Evolutionary conservation across 108 stramenopile genomes (phyloP), one percentile per base, ranked within the genome.

Genomic region (Nitzschia palea): DNA sequence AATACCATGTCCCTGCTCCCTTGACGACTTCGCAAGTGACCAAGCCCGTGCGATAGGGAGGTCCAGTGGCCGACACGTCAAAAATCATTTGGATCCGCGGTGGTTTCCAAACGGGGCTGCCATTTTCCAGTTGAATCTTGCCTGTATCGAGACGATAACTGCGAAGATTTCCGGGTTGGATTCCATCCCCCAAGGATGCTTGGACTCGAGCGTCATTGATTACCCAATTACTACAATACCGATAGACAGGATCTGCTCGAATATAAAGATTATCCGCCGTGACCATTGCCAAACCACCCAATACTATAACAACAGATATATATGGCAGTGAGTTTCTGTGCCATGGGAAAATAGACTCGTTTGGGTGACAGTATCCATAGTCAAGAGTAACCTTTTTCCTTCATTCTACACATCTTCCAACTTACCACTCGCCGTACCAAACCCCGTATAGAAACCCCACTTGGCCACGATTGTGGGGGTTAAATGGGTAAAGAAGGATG

Each of bases 21-120:
- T 77, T 77, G 63, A 60, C 54, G 2, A 70, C 76, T 47, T 77
- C 76, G 18, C 70, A 71, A 22, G 76, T 77, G 14, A 77, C 76
- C 6, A 77, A 32, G 20, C 76, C 76, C 12, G 76, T 77, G 14
- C 76, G 58, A 28, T 72, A 77, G 3, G 76, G 76, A 29, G 76
- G 76, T 26, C 70, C 76, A 2, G 51, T 59, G 22, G 69, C 75
- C n/a, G 44, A 40, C 12, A 77, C 65, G 45, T 72, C 70, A 67
- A 77, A 77, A 15, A 77, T 66, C 70, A 77, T 71, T 51, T 76
- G 76, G 48, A 76, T 76, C 0, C 75, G 30, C 42, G 75, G 75
- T 63, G 68, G 62, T 48, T 31, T 53, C 75, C 75, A 76, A 4
- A 60, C 35, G 1, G 55, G 28, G 15, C 12, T 29, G 20, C 26